Conservation (phyloP, 306 rosid genomes). For the Parietaria judaica region DNA sequence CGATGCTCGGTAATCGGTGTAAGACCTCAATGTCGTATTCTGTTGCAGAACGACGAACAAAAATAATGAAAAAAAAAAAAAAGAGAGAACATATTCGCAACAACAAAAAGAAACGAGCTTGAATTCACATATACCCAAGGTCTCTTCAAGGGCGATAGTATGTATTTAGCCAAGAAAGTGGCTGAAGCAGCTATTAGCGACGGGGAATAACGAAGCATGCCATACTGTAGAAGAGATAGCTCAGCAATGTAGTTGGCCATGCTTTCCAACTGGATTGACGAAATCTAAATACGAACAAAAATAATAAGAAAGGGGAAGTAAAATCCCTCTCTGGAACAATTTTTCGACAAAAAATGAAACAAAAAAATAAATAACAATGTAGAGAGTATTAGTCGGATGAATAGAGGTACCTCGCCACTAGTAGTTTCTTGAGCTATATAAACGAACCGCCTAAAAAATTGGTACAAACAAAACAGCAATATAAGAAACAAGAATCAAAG, state of each 20-base stretch:
- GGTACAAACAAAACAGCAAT: slow-evolving; percentile 30
- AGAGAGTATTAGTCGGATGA: neutral
- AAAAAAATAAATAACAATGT: neutral
- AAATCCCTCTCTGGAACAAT: neutral
- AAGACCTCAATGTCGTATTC: slow-evolving; percentile 56
- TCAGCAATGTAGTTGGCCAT: slow-evolving; percentile 49
- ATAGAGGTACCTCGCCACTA: slow-evolving; percentile 40
- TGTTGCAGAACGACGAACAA: slow-evolving; percentile 21
- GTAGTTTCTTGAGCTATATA: slow-evolving; percentile 35
- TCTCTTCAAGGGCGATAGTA: slow-evolving; percentile 33
- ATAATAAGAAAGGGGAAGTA: slow-evolving; percentile 6
- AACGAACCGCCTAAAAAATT: slow-evolving; percentile 40
- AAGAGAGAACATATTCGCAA: neutral
- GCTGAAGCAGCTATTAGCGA: slow-evolving; percentile 62
- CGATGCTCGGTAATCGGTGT: slow-evolving; percentile 51
- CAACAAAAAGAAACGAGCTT: slow-evolving; percentile 11
- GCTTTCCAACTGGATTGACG: slow-evolving; percentile 38
- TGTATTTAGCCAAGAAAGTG: slow-evolving; percentile 57
- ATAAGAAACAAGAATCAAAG: slow-evolving; percentile 3
- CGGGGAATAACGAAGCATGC: slow-evolving; percentile 43
- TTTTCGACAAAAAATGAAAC: neutral
- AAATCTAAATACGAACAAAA: slow-evolving; percentile 34
- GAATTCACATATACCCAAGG: slow-evolving; percentile 53
- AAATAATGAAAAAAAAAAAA: slow-evolving; percentile 1
- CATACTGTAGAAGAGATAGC: slow-evolving; percentile 49